These are phyloP conservation scores for Echium plantagineum DNA, from an alignment of 257 asterid species.

Conservation along the genomic window DNA sequence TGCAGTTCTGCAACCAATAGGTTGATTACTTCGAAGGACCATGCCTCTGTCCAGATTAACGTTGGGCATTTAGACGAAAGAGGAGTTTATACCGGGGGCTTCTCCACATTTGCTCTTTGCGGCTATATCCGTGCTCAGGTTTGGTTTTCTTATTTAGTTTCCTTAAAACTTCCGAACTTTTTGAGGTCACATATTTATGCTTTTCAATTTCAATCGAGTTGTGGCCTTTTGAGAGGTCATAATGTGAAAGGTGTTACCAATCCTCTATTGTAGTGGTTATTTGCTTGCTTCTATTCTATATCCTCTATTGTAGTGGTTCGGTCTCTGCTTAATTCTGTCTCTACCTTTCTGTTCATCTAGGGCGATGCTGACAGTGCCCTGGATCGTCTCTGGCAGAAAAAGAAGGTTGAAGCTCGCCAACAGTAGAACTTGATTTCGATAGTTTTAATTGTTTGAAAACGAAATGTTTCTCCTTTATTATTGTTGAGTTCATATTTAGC, in stretches of 20 bases:
- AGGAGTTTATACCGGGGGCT: conserved; percentile 20
- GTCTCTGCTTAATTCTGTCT: too few species aligned
- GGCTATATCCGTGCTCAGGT: conserved; percentile 31
- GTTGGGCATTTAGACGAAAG: conserved; percentile 24
- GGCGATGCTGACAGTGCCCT: conserved; percentile 25
- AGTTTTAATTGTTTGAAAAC: too few species aligned
- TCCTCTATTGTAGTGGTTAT: too few species aligned
- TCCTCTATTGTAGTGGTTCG: too few species aligned
- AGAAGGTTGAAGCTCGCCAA: conserved; percentile 18
- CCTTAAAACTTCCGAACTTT: neutral
- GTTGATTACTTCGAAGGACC: conserved; percentile 25
- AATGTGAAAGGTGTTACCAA: neutral
- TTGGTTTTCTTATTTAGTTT: neutral
- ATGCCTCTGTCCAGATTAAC: conserved; percentile 25
- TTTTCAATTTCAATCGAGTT: neutral
- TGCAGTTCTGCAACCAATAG: conserved; percentile 27
- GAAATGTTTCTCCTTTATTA: too few species aligned
- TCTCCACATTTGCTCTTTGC: conserved; percentile 26
- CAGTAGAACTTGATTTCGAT: conserved; percentile 4
- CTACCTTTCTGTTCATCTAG: conserved; percentile 4
- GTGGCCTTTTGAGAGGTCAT: neutral
- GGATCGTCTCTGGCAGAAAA: conserved; percentile 24
- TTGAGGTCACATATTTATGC: too few species aligned
- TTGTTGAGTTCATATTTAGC: too few species aligned
- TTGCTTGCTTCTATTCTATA: too few species aligned